Base-by-base conservation (phyloP, 2,329 filamentous ascomycete species). In the Celoporthe dispersa region DNA sequence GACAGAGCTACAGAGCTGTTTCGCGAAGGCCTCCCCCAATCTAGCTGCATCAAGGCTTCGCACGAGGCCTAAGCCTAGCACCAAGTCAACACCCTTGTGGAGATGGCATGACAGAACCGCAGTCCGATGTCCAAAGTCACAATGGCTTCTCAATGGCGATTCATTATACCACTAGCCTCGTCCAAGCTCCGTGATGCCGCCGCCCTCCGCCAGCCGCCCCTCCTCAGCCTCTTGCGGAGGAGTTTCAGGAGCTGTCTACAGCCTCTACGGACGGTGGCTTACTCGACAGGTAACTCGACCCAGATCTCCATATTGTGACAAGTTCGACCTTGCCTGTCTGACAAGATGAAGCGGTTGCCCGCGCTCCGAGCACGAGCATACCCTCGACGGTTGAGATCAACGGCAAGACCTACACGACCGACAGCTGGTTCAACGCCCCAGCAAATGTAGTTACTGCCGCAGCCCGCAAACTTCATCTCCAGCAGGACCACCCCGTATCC, bases 401-500 rank as follows among this genome's bases (percentile, higher is more conserved):
- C 74, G 90, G 87, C 73, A 85, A 84, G 72, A 81, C 80, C 12
- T 94, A 94, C 79, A 77, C 82, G 25, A 90, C 87, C 25, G 94
- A 98, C 78, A 80, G 86, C 66, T 98, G 94, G 92, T 96, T 92
- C 80, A 99, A 99, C 80, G 86, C 92, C 19, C 90, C 95, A 3
- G 76, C 87, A 35, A 91, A 90, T 68, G 94, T 99, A 73, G 83
- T 94, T 63, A 84, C 89, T 31, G 89, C 92, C 69, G 87, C 97
- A 63, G 86, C 90, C 62, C 91, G 94, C 72, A 90, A 88, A 68
- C 86, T 99, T n/a, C 96, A 99, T 80, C 87, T 97, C n/a, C 90
- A 96, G 77, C 88, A 91, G 72, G 91, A 97, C 80, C 96, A 99
- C 78, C 96, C 96, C 33, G 86, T 99, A 48, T 89, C 88, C 74